Base-by-base conservation (phyloP, 495 filamentous ascomycete genomes). In the Staphylotrichum longicolle region DNA sequence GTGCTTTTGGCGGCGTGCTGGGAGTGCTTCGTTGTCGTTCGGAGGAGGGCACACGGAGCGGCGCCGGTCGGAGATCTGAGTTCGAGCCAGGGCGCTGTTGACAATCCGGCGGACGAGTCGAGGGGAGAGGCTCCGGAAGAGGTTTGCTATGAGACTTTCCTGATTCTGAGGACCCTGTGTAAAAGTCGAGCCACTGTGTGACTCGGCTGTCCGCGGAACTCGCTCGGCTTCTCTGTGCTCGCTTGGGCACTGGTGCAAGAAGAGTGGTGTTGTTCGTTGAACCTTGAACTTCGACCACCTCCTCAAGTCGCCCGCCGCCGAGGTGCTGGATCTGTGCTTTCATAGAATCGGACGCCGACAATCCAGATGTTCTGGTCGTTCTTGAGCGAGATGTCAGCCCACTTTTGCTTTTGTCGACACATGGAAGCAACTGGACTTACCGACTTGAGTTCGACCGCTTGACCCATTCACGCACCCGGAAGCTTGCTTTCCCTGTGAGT, bases 121-220 rank as follows among this genome's bases (percentile, higher is more conserved):
- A 4, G 30, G 8, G 0, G 46, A 7, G 15, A 2, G 33, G 27
- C 12, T 46, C 12, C 2, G 42, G 47, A 4, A 35, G 30, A 1
- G 53, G 32, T 5, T 15, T 12, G 60, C 5, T 27, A 2, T 57
- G 35, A 5, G 54, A 4, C 9, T 58, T 40, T 37, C 33, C 37
- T n/a, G 20, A 6, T 15, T 64, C 61, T 0, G 59, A 46, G 2
- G 49, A n/a, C 1, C 64, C 57, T 0, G 59, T 49, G 54, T 71
- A 71, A 3, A 73, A 63, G 42, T 73, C 69, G 10, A 67, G 63
- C 74, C 74, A 75, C 59, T 75, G 72, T 14, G 72, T 74, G n/a
- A 68, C 54, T 33, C 68, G 69, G 48, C 65, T 70, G 1, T 71
- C 64, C 33, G 61, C 55, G 10, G 65, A 65, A 53, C 57, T 56